Base-by-base conservation (phyloP, 2,329 filamentous ascomycete genomes). In the Balansia obtecta region DNA sequence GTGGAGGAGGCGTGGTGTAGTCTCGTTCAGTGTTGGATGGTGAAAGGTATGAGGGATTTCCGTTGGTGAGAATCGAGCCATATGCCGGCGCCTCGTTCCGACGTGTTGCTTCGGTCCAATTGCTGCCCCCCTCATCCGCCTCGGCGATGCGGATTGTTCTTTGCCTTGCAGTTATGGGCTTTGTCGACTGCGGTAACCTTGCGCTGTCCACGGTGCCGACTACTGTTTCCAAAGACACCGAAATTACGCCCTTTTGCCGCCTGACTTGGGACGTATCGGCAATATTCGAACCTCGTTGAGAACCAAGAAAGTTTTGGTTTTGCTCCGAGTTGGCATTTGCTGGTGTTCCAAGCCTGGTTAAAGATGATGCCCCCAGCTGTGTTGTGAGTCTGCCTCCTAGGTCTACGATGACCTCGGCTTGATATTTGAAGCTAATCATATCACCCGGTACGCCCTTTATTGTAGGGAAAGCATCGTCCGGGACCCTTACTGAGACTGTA, bases 371-470 rank as follows among this genome's bases (percentile, higher is more conserved):
- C 41, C 82, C 84, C 47, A 80, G 66, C 55, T 88, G 81, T n/a
- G 80, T 80, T 1, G 83, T 80, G 40, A 96, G 70, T 63, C 88
- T 93, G 38, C 91, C 91, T 45, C 93, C 90, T 0, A 97, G 75
- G 62, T 98, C 93, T 20, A 96, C 80, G 30, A 97, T 83, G 2
- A 96, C 87, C 65, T 98, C 93, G 18, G 96, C 77, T 57, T 90
- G 87, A 62, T 98, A 97, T 57, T 85, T 88, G 71, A 98, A 97
- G 58, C 84, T 89, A 56, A 98, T 93, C 83, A 97, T 93, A 34
- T 87, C 84, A 3, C 91, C 89, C 0, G 93, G 93, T 0, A 96
- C 88, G 50, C 83, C 84, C 30, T 82, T 82, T 54, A 97, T 97
- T 2, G 90, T 95, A 0, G 93, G 91, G 58, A 97, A 97, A 0